Evolutionary conservation across 176 grass and related monocot species (phyloP).

Genomic region (sorghum (Sorghum bicolor)): Sorghum_bicolor_NCBIv3 NC_012872.2:69289001-69289500

Average conservation of each 20-base stretch:
- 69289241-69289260: neutral
- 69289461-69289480: slow-evolving; percentile 4
- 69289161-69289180: neutral
- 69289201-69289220: neutral
- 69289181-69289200: neutral
- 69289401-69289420: neutral
- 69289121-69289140: neutral
- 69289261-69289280: slow-evolving; percentile 1
- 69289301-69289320: slow-evolving; percentile 27
- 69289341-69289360: neutral
- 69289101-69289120: neutral
- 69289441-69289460: neutral
- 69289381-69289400: neutral
- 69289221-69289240: neutral
- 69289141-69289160: neutral
- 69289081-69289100: no score
- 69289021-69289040: neutral
- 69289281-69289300: slow-evolving; percentile 37
- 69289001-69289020: neutral
- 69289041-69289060: no score
- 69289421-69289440: no score
- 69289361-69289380: slow-evolving; percentile 12
- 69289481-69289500: neutral
- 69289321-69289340: neutral
- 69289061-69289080: no score